A percentile compares a stretch with the other conserved stretches of the same genome.
phyloP scores from a whole-genome alignment of 2,329 filamentous ascomycete species.

The Neopestalotiopsis sp. region DNA sequence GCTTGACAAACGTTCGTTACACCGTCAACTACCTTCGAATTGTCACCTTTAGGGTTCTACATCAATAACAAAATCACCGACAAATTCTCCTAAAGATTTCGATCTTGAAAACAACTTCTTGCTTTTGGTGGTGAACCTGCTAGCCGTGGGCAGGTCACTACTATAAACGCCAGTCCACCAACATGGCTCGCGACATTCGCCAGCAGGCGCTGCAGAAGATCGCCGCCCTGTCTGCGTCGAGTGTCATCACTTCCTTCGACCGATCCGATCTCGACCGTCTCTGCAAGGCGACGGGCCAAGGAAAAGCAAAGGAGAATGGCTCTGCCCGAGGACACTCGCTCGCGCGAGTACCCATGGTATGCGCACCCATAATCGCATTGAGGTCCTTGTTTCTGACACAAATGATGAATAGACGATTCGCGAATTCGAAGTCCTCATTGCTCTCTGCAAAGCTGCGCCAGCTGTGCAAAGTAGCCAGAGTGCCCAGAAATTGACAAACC shows the following conservation, averaged over 20 bases:
- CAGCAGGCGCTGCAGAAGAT: conserved; percentile 70
- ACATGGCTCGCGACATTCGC: conserved; percentile 63
- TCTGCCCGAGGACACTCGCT: conserved; percentile 49
- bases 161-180: conserved; percentile 22
- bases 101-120: neutral
- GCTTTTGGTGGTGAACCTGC: neutral
- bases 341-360: conserved; percentile 67
- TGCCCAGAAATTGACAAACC: conserved; percentile 78
- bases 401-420: conserved; percentile 71
- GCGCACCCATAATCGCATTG: neutral
- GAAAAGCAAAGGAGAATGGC: conserved; percentile 54
- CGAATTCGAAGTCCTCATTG: conserved; percentile 90
- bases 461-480: conserved; percentile 72
- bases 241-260: conserved; percentile 60
- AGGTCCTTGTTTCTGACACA: conserved; percentile 11
- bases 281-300: conserved; percentile 59
- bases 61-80: neutral
- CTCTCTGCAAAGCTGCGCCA: conserved; percentile 88
- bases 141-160: conserved; percentile 22
- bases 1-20: neutral
- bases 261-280: conserved; percentile 68
- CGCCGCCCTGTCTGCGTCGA: conserved; percentile 64
- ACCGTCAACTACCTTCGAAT: neutral
- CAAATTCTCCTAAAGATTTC: neutral
- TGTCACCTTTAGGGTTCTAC: neutral